Base-by-base conservation (phyloP, 116 monocot genomes). In the Posidonia oceanica region DNA sequence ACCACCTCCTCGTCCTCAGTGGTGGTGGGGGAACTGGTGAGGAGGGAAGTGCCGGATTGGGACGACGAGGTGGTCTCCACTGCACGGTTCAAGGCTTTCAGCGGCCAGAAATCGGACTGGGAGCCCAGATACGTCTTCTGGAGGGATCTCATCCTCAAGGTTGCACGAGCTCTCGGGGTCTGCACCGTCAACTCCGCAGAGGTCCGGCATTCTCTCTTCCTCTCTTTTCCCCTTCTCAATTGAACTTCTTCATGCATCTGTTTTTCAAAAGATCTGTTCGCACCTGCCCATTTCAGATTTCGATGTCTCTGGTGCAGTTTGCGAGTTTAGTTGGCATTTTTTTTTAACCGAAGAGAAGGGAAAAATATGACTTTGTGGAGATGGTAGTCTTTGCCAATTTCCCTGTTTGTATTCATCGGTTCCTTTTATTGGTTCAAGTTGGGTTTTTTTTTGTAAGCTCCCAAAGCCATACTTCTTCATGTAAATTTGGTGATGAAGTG, bases 71-170 rank as follows among this genome's bases (percentile, higher is more conserved):
- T 75, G 39, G 73, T 71, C 41, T 69, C 73, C 38, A 64, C 62
- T n/a, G 87, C 85, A 29, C 84, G 85, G 4, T 91, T 97, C 83
- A 97, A 89, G 65, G 87, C 89, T 6, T 82, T 97, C 69, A 89
- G 81, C 64, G 89, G 97, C 60, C 97, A 97, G 80, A 69, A 85
- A 20, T 69, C 85, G 36, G 92, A 97, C 78, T 97, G 97, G 97
- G 87, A 89, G 36, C 76, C 78, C 36, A 77, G 57, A 12, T 82
- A 83, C 76, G 56, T 80, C 38, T 92, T 92, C 80, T 97, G 97
- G 92, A 84, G 83, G 53, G 83, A 89, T 68, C 79, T 89, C 59
- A 84, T 89, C 80, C 10, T 89, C 70, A 81, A 81, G 54, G 81
- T 94, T 69, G 84, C 87, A 29, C 80, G 83, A 38, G 79, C 42